Percentiles rank a stretch among this genome's conserved stretches.
These are phyloP conservation scores for Solanum ossicruentum DNA, from an alignment of 257 asterid genomes.

Conservation along the genomic window DNA sequence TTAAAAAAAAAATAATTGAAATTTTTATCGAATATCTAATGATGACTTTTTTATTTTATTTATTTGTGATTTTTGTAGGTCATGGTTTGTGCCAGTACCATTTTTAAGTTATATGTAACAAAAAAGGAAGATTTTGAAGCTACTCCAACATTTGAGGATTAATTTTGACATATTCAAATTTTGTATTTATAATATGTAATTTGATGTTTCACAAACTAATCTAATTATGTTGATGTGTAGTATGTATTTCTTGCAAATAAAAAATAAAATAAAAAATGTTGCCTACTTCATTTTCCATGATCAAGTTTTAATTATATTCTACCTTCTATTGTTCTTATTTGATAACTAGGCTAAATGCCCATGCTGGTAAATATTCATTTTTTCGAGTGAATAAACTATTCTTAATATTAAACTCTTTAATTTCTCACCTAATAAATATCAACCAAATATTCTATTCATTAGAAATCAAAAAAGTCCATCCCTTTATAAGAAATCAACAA, in stretches of 20 bases:
- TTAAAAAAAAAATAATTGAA: no score
- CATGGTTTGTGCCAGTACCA: slow-evolving; percentile 37
- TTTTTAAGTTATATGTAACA: background rate
- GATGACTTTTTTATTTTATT: background rate
- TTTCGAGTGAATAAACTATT: no score
- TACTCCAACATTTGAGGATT: background rate
- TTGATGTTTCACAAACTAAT: background rate
- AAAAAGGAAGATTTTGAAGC: background rate
- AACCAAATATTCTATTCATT: no score
- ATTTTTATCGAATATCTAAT: background rate
- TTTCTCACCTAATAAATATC: no score
- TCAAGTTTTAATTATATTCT: background rate
- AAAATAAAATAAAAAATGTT: background rate
- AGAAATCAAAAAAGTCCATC: no score
- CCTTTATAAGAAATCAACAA: no score
- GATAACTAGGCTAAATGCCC: background rate
- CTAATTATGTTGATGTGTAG: background rate
- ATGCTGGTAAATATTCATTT: no score
- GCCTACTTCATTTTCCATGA: background rate
- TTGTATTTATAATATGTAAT: background rate
- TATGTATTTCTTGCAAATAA: background rate
- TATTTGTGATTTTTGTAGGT: slow-evolving; percentile 25
- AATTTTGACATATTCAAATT: background rate
- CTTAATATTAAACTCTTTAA: no score
- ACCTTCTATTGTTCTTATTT: background rate